A percentile compares a stretch with the other conserved stretches of the same genome.
These are phyloP conservation scores for Amanita subjunquillea DNA, from an alignment of 768 basidiomycete species.

Conservation along the genomic window DNA sequence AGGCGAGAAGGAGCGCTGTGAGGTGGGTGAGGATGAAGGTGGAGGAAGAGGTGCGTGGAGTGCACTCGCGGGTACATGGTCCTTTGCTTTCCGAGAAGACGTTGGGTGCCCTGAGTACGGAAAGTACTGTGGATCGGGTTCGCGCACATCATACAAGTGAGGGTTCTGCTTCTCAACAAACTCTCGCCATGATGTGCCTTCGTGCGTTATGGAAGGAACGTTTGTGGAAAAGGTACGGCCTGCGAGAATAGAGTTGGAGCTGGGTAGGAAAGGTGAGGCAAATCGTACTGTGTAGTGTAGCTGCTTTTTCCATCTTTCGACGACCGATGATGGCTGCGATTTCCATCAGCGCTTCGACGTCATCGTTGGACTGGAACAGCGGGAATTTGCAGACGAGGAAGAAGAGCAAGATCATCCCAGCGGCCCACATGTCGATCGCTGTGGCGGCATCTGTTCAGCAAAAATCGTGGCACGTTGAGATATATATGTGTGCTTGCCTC, in stretches of 20 bases:
- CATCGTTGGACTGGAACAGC: constrained; percentile 87
- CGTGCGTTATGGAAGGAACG: constrained; percentile 61
- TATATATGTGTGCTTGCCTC: constrained; percentile 43
- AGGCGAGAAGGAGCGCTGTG: constrained; percentile 3
- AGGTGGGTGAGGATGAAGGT: constrained; percentile 9
- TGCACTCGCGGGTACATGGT: constrained; percentile 6
- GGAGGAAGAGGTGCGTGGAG: not conserved
- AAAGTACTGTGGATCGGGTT: constrained; percentile 41
- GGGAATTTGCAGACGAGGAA: constrained; percentile 92
- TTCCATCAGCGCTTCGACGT: constrained; percentile 93
- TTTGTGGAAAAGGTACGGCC: constrained; percentile 90
- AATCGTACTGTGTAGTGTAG: constrained; percentile 80
- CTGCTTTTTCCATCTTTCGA: constrained; percentile 73
- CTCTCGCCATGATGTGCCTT: constrained; percentile 60
- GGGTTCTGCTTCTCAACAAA: constrained; percentile 79
- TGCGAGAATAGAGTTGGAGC: constrained; percentile 18
- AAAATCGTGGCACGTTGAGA: not conserved
- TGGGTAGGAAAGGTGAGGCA: not conserved
- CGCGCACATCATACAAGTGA: constrained; percentile 39
- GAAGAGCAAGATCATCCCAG: constrained; percentile 85
- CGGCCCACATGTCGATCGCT: constrained; percentile 98
- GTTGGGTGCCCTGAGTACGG: constrained; percentile 32
- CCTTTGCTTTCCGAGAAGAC: constrained; percentile 12
- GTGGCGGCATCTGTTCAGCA: constrained; percentile 5
- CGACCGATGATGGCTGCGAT: constrained; percentile 81